These are phyloP conservation scores for Colletotrichum camelliae DNA, from an alignment of 2,329 filamentous ascomycete species.

Conservation along the genomic window DNA sequence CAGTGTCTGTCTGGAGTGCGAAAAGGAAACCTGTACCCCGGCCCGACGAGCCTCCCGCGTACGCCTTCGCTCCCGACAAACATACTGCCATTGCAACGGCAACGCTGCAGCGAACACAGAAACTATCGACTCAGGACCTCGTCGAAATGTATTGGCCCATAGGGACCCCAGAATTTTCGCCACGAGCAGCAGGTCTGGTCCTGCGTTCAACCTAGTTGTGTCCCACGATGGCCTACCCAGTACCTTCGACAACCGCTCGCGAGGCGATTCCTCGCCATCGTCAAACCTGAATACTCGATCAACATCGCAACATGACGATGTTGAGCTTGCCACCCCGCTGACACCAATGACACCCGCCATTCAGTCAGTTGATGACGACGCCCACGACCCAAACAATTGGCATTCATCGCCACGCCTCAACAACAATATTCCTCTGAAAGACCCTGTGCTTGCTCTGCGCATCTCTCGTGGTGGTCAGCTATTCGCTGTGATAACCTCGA, in stretches of 20 bases:
- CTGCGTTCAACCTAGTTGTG: slow-evolving; percentile 54
- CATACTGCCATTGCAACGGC: slow-evolving; percentile 1
- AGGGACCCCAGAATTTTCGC: slow-evolving; percentile 83
- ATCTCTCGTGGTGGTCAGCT: slow-evolving; percentile 80
- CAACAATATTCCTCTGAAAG: slow-evolving; percentile 53
- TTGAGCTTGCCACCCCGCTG: slow-evolving; percentile 40
- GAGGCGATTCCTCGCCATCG: slow-evolving; percentile 34
- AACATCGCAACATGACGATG: slow-evolving; percentile 36
- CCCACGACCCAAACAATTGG: slow-evolving; percentile 33
- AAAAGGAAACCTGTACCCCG: slow-evolving; percentile 4
- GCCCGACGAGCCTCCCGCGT: not conserved
- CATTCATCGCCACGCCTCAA: slow-evolving; percentile 30
- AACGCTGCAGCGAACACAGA: not conserved
- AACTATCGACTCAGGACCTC: not conserved
- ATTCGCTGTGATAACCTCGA: slow-evolving; percentile 86
- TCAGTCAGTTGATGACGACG: slow-evolving; percentile 63
- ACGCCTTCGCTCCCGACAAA: not conserved
- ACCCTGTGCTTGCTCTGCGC: slow-evolving; percentile 75
- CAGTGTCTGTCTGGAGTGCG: not conserved
- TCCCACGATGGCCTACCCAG: slow-evolving; percentile 65
- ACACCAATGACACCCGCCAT: slow-evolving; percentile 64
- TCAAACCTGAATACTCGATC: slow-evolving; percentile 25
- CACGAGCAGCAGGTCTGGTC: slow-evolving; percentile 69
- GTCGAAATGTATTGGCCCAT: slow-evolving; percentile 88
- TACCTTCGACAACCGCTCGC: slow-evolving; percentile 30